Evolutionary conservation across 2,329 filamentous ascomycete species (phyloP).

Genomic region (Xenoacremonium recifei): DNA sequence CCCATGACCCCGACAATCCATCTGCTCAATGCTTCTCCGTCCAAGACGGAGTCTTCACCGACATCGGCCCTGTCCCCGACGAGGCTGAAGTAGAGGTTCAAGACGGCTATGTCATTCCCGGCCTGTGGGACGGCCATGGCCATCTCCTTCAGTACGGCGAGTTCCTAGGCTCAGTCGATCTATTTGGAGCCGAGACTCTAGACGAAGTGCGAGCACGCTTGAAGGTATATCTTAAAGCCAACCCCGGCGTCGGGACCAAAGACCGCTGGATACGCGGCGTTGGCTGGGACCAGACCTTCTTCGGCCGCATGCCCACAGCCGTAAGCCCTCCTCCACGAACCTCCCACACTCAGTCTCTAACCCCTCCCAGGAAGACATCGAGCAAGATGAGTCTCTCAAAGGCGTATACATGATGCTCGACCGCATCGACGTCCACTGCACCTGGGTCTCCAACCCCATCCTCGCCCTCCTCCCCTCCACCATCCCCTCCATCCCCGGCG

Average conservation of each 20-base stretch:
- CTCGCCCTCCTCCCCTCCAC: constrained; percentile 57
- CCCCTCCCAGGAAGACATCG: constrained; percentile 48
- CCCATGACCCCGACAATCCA: constrained; percentile 34
- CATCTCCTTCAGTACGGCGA: constrained; percentile 67
- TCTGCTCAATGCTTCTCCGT: constrained; percentile 57
- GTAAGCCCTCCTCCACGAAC: constrained; percentile 36
- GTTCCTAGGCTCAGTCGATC: constrained; percentile 62
- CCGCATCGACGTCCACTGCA: constrained; percentile 68
- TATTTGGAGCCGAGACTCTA: constrained; percentile 59
- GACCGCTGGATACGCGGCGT: constrained; percentile 64
- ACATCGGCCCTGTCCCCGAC: constrained; percentile 40
- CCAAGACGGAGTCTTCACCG: constrained; percentile 47
- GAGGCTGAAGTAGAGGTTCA: constrained; percentile 21
- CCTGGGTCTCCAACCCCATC: constrained; percentile 66
- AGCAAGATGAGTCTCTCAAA: constrained; percentile 48
- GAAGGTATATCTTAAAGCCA: constrained; percentile 45
- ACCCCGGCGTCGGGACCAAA: constrained; percentile 51
- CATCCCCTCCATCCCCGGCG: constrained; percentile 55
- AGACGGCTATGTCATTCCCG: constrained; percentile 59
- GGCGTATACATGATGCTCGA: constrained; percentile 67
- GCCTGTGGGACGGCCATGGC: constrained; percentile 70
- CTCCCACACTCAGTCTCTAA: background rate
- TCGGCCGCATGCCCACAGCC: constrained; percentile 65
- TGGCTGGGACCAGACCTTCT: constrained; percentile 68
- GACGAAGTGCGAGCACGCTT: constrained; percentile 54